Conservation (phyloP, 331 rosid species). For the Spiraea crenata region DNA sequence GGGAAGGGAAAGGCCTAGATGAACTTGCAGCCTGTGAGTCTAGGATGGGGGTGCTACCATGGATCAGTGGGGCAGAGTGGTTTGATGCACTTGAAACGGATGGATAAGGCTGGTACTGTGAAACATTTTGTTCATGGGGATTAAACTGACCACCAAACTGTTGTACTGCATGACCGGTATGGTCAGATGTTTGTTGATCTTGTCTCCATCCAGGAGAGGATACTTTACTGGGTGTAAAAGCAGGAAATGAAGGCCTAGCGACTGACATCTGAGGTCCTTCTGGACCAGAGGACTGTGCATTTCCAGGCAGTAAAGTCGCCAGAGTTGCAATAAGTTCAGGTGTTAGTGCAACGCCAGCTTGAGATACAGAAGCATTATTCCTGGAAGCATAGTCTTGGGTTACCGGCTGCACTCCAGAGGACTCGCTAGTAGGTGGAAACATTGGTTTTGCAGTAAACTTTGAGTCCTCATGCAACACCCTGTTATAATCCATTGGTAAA, state of each 20-base stretch:
- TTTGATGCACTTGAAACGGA: slow-evolving; percentile 44
- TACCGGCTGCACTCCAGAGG: slow-evolving; percentile 48
- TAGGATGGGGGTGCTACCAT: slow-evolving; percentile 51
- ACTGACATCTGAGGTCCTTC: slow-evolving; percentile 47
- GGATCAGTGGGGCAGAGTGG: slow-evolving; percentile 43
- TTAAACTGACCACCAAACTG: slow-evolving; percentile 57
- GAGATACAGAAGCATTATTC: slow-evolving; percentile 46
- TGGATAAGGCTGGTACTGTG: slow-evolving; percentile 68
- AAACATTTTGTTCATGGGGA: slow-evolving; percentile 37
- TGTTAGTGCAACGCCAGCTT: slow-evolving; percentile 72
- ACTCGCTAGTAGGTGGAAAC: slow-evolving; percentile 43
- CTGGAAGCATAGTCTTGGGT: slow-evolving; percentile 49
- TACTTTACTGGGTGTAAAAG: slow-evolving; percentile 39
- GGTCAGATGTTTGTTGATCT: slow-evolving; percentile 59
- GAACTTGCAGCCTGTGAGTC: slow-evolving; percentile 50
- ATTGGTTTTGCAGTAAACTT: slow-evolving; percentile 50
- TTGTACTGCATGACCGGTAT: slow-evolving; percentile 48
- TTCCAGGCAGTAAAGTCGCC: slow-evolving; percentile 67
- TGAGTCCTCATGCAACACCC: slow-evolving; percentile 56
- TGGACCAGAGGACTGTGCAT: slow-evolving; percentile 50
- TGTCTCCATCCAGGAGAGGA: slow-evolving; percentile 65
- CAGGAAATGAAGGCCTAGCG: slow-evolving; percentile 53
- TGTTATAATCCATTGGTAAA: slow-evolving; percentile 52
- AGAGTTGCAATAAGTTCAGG: slow-evolving; percentile 92
- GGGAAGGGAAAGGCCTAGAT: slow-evolving; percentile 52